A percentile compares a stretch with the other conserved stretches of the same genome.
Conservation (phyloP, 106 monocot species). For the Platanthera guangdongensis region DNA sequence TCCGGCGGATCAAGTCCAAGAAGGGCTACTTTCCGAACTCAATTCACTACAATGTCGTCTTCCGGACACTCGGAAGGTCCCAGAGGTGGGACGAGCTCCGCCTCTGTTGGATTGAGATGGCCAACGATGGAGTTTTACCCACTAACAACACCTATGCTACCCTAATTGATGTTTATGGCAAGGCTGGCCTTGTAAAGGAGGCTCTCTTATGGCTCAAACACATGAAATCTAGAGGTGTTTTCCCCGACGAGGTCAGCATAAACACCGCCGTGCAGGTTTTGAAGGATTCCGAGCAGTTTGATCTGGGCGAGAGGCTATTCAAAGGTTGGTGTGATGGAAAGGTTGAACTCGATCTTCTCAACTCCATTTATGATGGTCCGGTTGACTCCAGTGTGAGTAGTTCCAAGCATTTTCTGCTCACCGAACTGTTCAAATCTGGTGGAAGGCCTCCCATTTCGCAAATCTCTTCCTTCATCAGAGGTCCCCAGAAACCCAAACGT, state of each 20-base stretch:
- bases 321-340: conserved; percentile 42
- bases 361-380: conserved; percentile 5
- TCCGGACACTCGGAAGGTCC: conserved; percentile 49
- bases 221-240: conserved; percentile 42
- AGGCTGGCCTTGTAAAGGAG: conserved; percentile 42
- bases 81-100: conserved; percentile 67
- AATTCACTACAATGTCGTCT: conserved; percentile 73
- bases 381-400: conserved; percentile 9
- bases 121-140: conserved; percentile 39
- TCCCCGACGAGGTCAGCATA: conserved; percentile 70
- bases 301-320: conserved; percentile 41
- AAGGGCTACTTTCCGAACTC: conserved; percentile 44
- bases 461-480: conserved; percentile 1
- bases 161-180: conserved; percentile 57
- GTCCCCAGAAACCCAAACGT: conserved; percentile 34
- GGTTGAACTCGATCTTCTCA: conserved; percentile 30
- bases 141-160: conserved; percentile 65
- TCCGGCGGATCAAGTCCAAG: conserved; percentile 29
- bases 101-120: conserved; percentile 59
- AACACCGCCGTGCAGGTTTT: conserved; percentile 51
- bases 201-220: conserved; percentile 66
- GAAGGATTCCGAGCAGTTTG: conserved; percentile 49
- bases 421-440: conserved; percentile 48
- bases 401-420: conserved; percentile 59
- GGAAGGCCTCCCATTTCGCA: conserved; percentile 11